Evolutionary conservation across 192 early-diverging fungal species (phyloP).

Genomic region (Chytriomyces hyalinus): DNA sequence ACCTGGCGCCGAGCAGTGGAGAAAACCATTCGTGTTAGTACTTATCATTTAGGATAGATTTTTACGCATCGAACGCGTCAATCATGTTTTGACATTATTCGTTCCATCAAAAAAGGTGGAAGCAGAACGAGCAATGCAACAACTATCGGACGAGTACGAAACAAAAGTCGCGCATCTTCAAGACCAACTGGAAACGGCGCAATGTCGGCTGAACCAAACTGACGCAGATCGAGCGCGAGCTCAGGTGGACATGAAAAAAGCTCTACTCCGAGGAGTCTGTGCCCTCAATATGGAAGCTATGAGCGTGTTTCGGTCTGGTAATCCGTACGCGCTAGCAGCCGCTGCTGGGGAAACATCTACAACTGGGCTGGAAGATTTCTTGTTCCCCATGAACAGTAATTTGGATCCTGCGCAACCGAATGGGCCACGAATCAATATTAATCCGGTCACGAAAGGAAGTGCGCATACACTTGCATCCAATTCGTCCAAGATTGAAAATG

Average conservation of each 20-base stretch:
- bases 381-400: no score
- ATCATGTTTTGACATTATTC: not conserved
- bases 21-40: conserved; percentile 36
- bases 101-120: conserved; percentile 31
- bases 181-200: not conserved
- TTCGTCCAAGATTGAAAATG: not conserved
- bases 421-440: not conserved
- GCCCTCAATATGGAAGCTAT: conserved; percentile 60
- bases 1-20: conserved; percentile 47
- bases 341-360: not conserved
- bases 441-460: not conserved
- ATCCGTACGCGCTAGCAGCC: not conserved
- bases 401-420: no score
- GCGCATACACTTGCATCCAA: not conserved
- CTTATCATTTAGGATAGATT: not conserved
- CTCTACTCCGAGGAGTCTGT: conserved; percentile 54
- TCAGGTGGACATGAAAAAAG: conserved; percentile 54
- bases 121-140: conserved; percentile 46
- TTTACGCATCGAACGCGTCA: not conserved
- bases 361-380: not conserved
- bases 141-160: conserved; percentile 45
- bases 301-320: conserved; percentile 44
- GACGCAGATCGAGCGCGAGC: conserved; percentile 37
- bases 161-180: conserved; percentile 31
- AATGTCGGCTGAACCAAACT: conserved; percentile 15